Conservation (phyloP, 805 yeast species). For the Metschnikowia vanudenii region DNA sequence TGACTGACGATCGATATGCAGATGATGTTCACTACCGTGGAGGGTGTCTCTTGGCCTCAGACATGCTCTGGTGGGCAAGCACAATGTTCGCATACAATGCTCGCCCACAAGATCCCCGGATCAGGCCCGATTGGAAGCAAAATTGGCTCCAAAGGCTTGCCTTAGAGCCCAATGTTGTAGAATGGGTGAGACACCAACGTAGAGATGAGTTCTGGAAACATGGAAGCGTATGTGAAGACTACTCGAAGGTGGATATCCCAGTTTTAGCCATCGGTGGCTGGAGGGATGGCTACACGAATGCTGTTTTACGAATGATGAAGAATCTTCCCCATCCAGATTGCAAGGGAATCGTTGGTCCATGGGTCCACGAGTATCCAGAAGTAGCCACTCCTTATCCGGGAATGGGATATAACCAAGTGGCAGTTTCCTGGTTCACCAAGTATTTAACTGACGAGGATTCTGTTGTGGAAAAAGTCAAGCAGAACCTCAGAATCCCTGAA, state of each 20-base stretch:
- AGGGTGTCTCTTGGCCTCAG: constrained; percentile 8
- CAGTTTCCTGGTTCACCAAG: constrained; percentile 6
- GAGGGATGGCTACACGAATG: constrained; percentile 9
- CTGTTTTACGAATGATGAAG: constrained; percentile 4
- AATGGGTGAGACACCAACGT: constrained; percentile 5
- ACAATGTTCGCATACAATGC: constrained; percentile 9
- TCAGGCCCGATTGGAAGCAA: constrained; percentile 3
- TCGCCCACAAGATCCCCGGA: constrained; percentile 5
- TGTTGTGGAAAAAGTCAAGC: neutral
- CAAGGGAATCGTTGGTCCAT: constrained; percentile 6
- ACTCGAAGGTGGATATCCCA: constrained; percentile 2
- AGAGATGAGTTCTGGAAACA: constrained; percentile 8
- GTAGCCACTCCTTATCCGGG: constrained; percentile 9
- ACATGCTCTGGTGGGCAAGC: constrained; percentile 11
- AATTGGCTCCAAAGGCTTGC: constrained; percentile 5
- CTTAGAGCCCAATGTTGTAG: constrained; percentile 4
- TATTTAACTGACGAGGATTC: constrained; percentile 1
- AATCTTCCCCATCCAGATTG: constrained; percentile 3
- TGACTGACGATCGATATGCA: constrained; percentile 8
- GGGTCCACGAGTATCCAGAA: constrained; percentile 10
- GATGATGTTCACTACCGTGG: constrained; percentile 8
- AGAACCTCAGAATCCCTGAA: neutral
- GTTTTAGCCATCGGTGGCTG: constrained; percentile 10
- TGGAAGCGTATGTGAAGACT: constrained; percentile 8
- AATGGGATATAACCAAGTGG: constrained; percentile 7